Conservation (phyloP, 2,329 filamentous ascomycete genomes). For the Penicillium sp. region DNA sequence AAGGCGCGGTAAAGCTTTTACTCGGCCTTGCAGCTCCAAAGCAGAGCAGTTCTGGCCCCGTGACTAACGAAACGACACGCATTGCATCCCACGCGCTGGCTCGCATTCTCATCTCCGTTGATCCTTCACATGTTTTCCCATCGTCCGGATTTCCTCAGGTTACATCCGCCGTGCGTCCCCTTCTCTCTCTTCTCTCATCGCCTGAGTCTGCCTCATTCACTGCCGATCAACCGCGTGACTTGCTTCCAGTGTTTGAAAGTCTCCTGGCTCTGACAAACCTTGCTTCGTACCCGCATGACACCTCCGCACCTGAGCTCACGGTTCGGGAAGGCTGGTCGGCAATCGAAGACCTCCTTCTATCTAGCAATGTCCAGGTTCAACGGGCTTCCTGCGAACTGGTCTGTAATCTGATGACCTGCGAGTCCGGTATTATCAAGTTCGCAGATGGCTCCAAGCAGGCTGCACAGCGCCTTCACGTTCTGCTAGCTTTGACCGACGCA, state of each 20-base stretch:
- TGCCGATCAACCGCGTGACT: conserved; percentile 61
- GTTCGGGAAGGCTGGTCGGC: conserved; percentile 71
- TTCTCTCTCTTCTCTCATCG: conserved; percentile 70
- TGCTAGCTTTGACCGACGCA: conserved; percentile 83
- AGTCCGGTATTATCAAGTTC: conserved; percentile 47
- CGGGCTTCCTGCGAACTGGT: conserved; percentile 84
- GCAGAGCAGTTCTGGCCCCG: conserved; percentile 40
- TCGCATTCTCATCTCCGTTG: conserved; percentile 80
- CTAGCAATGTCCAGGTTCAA: conserved; percentile 70
- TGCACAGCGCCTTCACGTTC: conserved; percentile 72
- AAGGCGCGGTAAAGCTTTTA: conserved; percentile 86
- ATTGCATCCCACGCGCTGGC: conserved; percentile 77
- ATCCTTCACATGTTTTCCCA: conserved; percentile 81
- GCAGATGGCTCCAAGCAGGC: conserved; percentile 62
- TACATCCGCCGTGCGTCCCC: conserved; percentile 76
- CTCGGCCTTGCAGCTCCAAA: conserved; percentile 62
- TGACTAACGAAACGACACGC: conserved; percentile 46
- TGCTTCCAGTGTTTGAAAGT: conserved; percentile 85
- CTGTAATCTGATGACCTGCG: conserved; percentile 70
- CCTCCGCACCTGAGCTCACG: conserved; percentile 62
- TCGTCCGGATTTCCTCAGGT: conserved; percentile 69
- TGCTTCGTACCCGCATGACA: conserved; percentile 59
- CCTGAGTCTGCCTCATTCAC: conserved; percentile 57
- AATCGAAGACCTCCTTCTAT: conserved; percentile 80
- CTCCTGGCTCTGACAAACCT: conserved; percentile 93